phyloP scores from a whole-genome alignment of 2,329 filamentous ascomycete genomes.

The Nothopassalora personata region DNA sequence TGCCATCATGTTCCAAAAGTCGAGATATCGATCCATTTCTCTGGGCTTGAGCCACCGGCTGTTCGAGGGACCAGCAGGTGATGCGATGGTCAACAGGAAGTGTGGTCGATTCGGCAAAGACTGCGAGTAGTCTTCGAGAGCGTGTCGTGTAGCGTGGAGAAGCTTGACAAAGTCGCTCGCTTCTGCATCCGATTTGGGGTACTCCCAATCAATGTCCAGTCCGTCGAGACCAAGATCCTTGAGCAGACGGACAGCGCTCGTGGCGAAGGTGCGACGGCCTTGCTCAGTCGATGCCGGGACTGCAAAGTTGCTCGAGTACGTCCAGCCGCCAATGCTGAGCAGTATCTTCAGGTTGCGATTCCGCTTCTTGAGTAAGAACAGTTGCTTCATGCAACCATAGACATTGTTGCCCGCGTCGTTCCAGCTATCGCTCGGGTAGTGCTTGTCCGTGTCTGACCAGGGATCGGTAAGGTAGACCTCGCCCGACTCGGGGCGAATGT shows the following conservation, averaged over 20 bases:
- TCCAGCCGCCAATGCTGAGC: constrained; percentile 79
- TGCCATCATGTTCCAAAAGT: constrained; percentile 50
- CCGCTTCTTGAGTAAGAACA: constrained; percentile 68
- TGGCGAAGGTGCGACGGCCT: constrained; percentile 62
- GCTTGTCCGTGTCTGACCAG: constrained; percentile 65
- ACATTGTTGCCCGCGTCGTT: constrained; percentile 61
- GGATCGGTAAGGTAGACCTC: constrained; percentile 69
- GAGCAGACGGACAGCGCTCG: constrained; percentile 66
- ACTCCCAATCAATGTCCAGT: constrained; percentile 49
- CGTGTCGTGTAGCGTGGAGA: constrained; percentile 35
- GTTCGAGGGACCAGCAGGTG: constrained; percentile 41
- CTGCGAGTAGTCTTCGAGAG: constrained; percentile 38
- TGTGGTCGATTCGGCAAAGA: constrained; percentile 33
- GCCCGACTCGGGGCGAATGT: constrained; percentile 70
- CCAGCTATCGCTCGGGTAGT: constrained; percentile 63
- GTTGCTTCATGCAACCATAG: constrained; percentile 72
- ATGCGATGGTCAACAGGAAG: constrained; percentile 43
- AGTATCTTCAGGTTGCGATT: constrained; percentile 74
- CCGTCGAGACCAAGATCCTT: constrained; percentile 68
- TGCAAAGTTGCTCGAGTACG: constrained; percentile 72
- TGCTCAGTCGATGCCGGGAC: constrained; percentile 58
- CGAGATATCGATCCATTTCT: constrained; percentile 39
- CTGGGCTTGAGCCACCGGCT: constrained; percentile 38
- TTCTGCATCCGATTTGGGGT: constrained; percentile 39
- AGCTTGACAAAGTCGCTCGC: constrained; percentile 38